A percentile compares a stretch with the other conserved stretches of the same genome.
Evolutionary conservation across 2,329 filamentous ascomycete species (phyloP).

Genomic region (Xylaria sp.): DNA sequence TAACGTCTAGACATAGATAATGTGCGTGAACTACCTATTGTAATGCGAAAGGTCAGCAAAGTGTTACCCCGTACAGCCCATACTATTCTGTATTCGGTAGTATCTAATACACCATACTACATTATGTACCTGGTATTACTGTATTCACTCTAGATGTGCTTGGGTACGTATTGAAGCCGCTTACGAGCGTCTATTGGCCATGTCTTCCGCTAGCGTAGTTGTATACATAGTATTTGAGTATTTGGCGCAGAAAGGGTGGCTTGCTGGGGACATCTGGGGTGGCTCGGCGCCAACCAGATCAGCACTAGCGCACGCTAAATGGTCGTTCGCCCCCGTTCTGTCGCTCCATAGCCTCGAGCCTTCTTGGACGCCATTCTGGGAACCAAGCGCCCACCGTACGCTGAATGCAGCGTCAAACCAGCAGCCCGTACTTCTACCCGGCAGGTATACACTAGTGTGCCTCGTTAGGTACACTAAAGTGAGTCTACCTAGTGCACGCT

Average conservation of each 20-base stretch:
- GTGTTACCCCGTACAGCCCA: too few relatives aligned
- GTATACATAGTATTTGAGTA: slow-evolving; percentile 33
- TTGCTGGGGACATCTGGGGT: slow-evolving; percentile 23
- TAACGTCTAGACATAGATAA: neutral
- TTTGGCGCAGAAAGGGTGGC: slow-evolving; percentile 24
- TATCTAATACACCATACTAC: neutral
- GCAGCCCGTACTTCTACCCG: neutral
- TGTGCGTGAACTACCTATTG: neutral
- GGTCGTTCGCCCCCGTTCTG: neutral
- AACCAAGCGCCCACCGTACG: neutral
- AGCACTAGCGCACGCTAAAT: slow-evolving; percentile 24
- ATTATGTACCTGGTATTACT: slow-evolving; percentile 20
- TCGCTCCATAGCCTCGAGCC: slow-evolving; percentile 1
- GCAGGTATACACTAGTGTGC: neutral
- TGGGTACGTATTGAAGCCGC: neutral
- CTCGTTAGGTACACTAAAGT: neutral
- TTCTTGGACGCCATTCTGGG: too few relatives aligned
- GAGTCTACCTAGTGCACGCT: neutral
- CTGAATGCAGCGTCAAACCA: slow-evolving; percentile 8
- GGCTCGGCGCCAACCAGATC: slow-evolving; percentile 30
- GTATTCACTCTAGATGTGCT: slow-evolving; percentile 23
- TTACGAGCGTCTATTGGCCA: slow-evolving; percentile 19
- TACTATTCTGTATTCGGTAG: too few relatives aligned
- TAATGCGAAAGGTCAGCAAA: neutral
- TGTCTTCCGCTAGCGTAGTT: neutral